These are phyloP conservation scores for Bathelium albidoporum DNA, from an alignment of 495 filamentous ascomycete genomes.

Conservation along the genomic window DNA sequence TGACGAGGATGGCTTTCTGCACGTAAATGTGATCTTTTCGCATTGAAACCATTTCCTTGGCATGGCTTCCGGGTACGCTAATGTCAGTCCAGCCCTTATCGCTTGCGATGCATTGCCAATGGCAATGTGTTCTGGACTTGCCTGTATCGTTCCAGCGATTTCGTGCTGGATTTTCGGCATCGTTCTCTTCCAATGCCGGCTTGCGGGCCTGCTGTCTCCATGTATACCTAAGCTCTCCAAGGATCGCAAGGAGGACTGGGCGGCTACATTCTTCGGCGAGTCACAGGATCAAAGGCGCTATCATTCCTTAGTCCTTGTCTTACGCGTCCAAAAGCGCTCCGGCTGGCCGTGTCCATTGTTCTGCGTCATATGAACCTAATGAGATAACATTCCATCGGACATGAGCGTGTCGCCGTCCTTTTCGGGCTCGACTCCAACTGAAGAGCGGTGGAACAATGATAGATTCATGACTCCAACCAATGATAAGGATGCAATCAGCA, in stretches of 20 bases:
- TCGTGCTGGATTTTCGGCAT: not conserved
- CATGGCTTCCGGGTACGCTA: not conserved
- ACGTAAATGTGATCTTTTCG: no score
- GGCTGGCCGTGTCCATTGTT: not conserved
- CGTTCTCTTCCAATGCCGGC: not conserved
- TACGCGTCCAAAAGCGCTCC: not conserved
- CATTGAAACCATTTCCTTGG: not conserved
- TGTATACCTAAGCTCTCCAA: no score
- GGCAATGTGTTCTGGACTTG: not conserved
- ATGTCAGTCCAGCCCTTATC: not conserved
- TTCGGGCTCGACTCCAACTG: not conserved
- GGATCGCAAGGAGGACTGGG: not conserved
- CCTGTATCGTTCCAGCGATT: not conserved
- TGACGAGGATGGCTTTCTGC: not conserved
- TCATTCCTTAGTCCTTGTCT: not conserved
- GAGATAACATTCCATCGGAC: not conserved
- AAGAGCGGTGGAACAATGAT: not conserved
- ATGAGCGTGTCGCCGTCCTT: not conserved
- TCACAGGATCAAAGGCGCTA: not conserved
- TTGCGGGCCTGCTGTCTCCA: no score
- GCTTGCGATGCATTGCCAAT: not conserved
- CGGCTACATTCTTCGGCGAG: not conserved
- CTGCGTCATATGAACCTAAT: not conserved
- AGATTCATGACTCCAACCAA: not conserved
- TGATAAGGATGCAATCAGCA: not conserved